These are phyloP conservation scores for Delonix regia DNA, from an alignment of 306 rosid species.

Conservation along the genomic window DNA sequence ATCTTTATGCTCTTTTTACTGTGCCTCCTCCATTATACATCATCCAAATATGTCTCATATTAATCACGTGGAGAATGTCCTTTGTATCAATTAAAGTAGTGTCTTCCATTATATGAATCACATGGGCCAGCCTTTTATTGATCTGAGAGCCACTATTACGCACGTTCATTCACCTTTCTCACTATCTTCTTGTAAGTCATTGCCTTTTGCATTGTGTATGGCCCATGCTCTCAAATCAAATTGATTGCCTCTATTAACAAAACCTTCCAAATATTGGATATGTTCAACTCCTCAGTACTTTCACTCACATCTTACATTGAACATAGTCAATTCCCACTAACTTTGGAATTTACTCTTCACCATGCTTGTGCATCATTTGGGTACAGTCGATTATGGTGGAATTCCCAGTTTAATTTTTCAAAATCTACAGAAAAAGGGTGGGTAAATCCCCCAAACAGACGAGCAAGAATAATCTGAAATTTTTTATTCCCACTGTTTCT, in stretches of 20 bases:
- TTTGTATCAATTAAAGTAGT: neutral
- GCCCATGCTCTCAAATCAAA: neutral
- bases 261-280: neutral
- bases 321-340: neutral
- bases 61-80: constrained; percentile 22
- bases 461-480: too few species aligned
- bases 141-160: too few species aligned
- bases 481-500: too few species aligned
- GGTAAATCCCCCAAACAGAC: too few species aligned
- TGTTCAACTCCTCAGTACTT: neutral
- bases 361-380: too few species aligned
- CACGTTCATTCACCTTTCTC: neutral
- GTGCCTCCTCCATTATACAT: too few species aligned
- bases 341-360: too few species aligned
- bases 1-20: too few species aligned
- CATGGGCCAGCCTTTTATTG: neutral
- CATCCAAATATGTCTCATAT: neutral
- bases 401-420: too few species aligned
- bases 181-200: neutral
- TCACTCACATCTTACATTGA: neutral
- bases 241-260: neutral
- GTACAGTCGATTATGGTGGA: too few species aligned
- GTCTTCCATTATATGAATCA: neutral
- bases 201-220: neutral
- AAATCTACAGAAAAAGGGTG: too few species aligned